Evolutionary conservation across 257 asterid species (phyloP).

Genomic region (Sherardia arvensis): DNA sequence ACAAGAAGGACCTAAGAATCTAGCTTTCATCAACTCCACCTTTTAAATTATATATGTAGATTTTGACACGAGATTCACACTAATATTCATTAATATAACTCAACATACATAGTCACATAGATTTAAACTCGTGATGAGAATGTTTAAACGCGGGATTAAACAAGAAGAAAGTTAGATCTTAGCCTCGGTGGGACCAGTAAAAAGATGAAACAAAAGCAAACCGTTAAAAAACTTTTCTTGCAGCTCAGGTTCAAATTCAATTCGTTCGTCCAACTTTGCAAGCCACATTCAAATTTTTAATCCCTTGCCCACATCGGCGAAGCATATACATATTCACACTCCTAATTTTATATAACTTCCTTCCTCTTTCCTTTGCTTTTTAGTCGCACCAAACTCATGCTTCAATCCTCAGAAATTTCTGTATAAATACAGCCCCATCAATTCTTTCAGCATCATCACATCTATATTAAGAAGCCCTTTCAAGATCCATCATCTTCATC

Average conservation of each 20-base stretch:
- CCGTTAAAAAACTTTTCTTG: neutral
- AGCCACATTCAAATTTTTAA: neutral
- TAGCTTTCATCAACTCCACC: neutral
- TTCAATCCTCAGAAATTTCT: constrained; percentile 1
- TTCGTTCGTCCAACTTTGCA: neutral
- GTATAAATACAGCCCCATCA: neutral
- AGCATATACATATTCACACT: constrained; percentile 2
- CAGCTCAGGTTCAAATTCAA: neutral
- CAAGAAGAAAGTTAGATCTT: neutral
- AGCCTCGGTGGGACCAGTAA: neutral
- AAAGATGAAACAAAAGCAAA: neutral
- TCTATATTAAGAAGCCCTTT: too few relatives aligned
- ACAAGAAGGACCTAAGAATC: too few relatives aligned
- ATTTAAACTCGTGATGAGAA: neutral
- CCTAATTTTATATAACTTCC: constrained; percentile 6
- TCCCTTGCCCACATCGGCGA: constrained; percentile 24
- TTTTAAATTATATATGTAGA: neutral
- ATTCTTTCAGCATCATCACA: neutral
- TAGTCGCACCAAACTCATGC: constrained; percentile 16
- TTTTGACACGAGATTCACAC: neutral
- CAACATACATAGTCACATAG: neutral
- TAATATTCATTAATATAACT: neutral
- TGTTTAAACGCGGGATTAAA: neutral
- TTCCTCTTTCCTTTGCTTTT: constrained; percentile 19
- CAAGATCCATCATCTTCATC: neutral